These are phyloP conservation scores for Cicer pinnatifidum DNA, from an alignment of 306 rosid genomes.

Conservation along the genomic window DNA sequence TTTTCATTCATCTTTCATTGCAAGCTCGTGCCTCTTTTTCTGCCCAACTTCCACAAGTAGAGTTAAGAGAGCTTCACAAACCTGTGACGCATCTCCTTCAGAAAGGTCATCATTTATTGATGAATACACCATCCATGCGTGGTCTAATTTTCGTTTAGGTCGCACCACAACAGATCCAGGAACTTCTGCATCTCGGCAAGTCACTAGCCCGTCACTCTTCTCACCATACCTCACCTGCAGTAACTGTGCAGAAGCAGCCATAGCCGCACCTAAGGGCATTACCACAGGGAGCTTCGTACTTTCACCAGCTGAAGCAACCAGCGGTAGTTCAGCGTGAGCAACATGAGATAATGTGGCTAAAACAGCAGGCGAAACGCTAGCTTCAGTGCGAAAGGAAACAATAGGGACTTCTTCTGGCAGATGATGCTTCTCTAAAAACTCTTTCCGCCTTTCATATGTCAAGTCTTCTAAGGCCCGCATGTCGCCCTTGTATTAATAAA, in stretches of 20 bases:
- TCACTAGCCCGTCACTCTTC: conserved; percentile 94
- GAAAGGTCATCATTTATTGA: conserved; percentile 61
- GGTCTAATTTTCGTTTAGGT: conserved; percentile 82
- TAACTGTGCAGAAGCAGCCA: conserved; percentile 98
- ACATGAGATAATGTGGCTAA: conserved; percentile 82
- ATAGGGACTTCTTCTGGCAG: conserved; percentile 79
- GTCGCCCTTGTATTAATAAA: conserved; percentile 73
- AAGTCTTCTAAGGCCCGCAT: conserved; percentile 94
- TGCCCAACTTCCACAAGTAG: conserved; percentile 79
- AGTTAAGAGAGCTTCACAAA: conserved; percentile 91
- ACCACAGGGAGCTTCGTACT: conserved; percentile 79
- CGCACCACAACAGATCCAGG: conserved; percentile 88
- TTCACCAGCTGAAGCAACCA: conserved; percentile 60
- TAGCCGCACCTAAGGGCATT: conserved; percentile 90
- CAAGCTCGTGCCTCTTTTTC: conserved; percentile 64
- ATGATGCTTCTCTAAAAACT: conserved; percentile 71
- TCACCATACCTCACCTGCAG: conserved; percentile 82
- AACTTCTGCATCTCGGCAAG: conserved; percentile 91
- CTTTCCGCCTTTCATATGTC: conserved; percentile 85
- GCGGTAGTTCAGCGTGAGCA: conserved; percentile 88
- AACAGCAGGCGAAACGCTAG: conserved; percentile 77
- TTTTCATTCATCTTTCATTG: conserved; percentile 71
- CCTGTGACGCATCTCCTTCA: conserved; percentile 90
- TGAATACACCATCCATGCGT: conserved; percentile 98
- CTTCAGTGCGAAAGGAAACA: conserved; percentile 88